phyloP scores from a whole-genome alignment of 1,139 yeast genomes.

The Candida sp. region DNA sequence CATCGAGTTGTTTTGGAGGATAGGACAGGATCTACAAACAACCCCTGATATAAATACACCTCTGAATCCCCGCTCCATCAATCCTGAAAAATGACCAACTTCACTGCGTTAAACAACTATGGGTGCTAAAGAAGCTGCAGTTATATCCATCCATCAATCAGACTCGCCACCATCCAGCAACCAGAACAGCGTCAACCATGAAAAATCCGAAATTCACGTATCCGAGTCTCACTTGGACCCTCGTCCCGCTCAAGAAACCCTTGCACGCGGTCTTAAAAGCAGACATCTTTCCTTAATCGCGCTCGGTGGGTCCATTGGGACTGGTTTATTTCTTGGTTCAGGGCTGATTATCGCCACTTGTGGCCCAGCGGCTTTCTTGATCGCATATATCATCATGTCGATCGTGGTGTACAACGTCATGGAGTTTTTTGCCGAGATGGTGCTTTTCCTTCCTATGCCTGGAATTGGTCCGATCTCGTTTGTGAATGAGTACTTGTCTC shows the following conservation, averaged over 20 bases:
- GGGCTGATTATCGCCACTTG: conserved; percentile 47
- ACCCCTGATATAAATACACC: too few relatives aligned
- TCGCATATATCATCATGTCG: conserved; percentile 54
- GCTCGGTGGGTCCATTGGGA: conserved; percentile 45
- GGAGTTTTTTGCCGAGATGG: conserved; percentile 67
- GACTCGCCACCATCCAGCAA: too few relatives aligned
- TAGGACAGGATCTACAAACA: too few relatives aligned
- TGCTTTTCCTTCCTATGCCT: conserved; percentile 57
- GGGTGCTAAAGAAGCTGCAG: too few relatives aligned
- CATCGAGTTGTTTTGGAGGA: too few relatives aligned
- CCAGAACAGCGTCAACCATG: too few relatives aligned
- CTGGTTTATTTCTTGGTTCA: conserved; percentile 50
- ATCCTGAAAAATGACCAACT: too few relatives aligned
- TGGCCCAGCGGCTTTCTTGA: conserved; percentile 58
- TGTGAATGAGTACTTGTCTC: conserved; percentile 37
- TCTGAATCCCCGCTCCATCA: too few relatives aligned
- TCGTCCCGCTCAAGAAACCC: conserved; percentile 12
- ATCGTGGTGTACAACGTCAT: conserved; percentile 57
- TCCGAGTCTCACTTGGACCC: too few relatives aligned
- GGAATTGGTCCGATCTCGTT: conserved; percentile 48
- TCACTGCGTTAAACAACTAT: too few relatives aligned
- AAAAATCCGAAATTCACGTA: too few relatives aligned
- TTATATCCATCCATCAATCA: too few relatives aligned
- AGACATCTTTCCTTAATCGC: conserved; percentile 44
- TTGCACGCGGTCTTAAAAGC: conserved; percentile 40